phyloP scores from a whole-genome alignment of 176 grass and related monocot genomes.

The Ensete glaucum region DNA sequence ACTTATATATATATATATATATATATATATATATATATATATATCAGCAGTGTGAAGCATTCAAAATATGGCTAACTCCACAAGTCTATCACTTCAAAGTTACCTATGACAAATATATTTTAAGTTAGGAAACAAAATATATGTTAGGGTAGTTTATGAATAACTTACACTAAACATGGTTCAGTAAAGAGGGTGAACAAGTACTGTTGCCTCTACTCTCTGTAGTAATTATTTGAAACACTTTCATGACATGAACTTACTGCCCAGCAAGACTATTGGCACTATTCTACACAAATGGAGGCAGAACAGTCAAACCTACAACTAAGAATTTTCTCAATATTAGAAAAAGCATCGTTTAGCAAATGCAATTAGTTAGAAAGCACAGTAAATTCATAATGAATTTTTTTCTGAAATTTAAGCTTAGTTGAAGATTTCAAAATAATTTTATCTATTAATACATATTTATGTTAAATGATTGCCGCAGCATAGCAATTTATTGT shows the following conservation, averaged over 20 bases:
- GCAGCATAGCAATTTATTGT: neutral
- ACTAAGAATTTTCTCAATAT: neutral
- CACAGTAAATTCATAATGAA: neutral
- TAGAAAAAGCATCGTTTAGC: neutral
- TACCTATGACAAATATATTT: neutral
- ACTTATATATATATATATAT: too few species aligned
- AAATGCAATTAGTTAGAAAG: neutral
- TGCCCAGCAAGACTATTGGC: too few species aligned
- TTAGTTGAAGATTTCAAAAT: neutral
- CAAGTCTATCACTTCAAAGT: neutral
- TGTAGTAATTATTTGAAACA: too few species aligned
- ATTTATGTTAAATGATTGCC: neutral
- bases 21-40: too few species aligned
- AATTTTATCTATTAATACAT: neutral
- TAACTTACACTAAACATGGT: neutral
- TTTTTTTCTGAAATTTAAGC: neutral
- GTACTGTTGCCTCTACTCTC: neutral
- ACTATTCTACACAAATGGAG: too few species aligned
- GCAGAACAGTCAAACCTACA: neutral
- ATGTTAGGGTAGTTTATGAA: neutral
- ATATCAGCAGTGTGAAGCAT: neutral
- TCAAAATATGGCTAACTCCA: neutral
- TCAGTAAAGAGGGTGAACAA: neutral
- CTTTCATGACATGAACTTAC: too few species aligned
- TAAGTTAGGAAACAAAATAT: neutral